A percentile compares a stretch with the other conserved stretches of the same genome.
phyloP scores from a whole-genome alignment of 2,329 filamentous ascomycete species.

The Fusarium sp. region DNA sequence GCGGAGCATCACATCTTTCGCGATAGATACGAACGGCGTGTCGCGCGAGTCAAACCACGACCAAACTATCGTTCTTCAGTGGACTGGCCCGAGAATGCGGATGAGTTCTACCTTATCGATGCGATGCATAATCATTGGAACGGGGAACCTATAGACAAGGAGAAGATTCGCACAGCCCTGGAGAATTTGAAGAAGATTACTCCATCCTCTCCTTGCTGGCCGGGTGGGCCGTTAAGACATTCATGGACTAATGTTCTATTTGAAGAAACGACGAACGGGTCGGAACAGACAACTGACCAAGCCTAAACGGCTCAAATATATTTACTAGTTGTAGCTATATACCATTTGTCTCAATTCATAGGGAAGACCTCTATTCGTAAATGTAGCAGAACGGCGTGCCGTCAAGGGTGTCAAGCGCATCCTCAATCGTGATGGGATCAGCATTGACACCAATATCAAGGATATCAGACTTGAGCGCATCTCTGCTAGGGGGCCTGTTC shows the following conservation, averaged over 20 bases:
- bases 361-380: not conserved
- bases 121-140: not conserved
- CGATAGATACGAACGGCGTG: constrained; percentile 8
- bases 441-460: constrained; percentile 8
- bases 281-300: not conserved
- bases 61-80: not conserved
- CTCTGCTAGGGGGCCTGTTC: constrained; percentile 6
- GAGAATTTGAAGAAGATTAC: not conserved
- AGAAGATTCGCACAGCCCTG: not conserved
- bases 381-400: not conserved
- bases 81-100: constrained; percentile 16
- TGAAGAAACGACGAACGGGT: not conserved
- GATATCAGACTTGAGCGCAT: constrained; percentile 1
- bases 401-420: not conserved
- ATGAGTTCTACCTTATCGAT: not conserved
- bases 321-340: not conserved
- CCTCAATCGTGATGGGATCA: not conserved
- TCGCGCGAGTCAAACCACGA: not conserved
- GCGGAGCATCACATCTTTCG: constrained; percentile 23
- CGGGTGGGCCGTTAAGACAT: not conserved
- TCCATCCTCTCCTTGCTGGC: not conserved
- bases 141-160: not conserved
- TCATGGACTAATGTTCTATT: not conserved
- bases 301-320: not conserved
- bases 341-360: rapidly evolving